Evolutionary conservation across 805 yeast species (phyloP).

Genomic region (Candida jianshihensis): DNA sequence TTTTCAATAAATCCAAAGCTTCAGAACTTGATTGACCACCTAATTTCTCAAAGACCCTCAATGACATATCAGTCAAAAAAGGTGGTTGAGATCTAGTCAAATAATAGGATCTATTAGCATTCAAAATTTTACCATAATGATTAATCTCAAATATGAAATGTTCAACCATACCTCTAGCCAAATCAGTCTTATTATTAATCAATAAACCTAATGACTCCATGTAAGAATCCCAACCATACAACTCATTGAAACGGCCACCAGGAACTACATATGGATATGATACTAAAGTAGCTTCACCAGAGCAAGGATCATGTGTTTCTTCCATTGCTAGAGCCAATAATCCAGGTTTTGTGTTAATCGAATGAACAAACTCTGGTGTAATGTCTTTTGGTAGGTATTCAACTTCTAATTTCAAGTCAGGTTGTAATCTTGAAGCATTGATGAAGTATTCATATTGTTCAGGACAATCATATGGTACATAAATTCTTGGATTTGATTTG

Average conservation of each 20-base stretch:
- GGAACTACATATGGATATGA: conserved; percentile 91
- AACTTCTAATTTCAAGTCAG: conserved; percentile 59
- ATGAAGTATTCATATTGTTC: conserved; percentile 70
- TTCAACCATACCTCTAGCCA: conserved; percentile 86
- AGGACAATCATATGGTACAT: conserved; percentile 60
- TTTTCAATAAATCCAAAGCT: conserved; percentile 53
- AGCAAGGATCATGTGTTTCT: conserved; percentile 40
- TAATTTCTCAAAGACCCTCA: conserved; percentile 56
- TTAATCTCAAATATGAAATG: conserved; percentile 86
- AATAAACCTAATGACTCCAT: conserved; percentile 83
- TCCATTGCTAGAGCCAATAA: conserved; percentile 73
- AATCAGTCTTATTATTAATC: conserved; percentile 52
- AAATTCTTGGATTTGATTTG: conserved; percentile 64
- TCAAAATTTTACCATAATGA: conserved; percentile 86
- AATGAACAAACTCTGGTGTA: conserved; percentile 69
- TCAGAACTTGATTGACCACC: conserved; percentile 39
- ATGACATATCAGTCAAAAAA: conserved; percentile 87
- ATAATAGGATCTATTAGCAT: conserved; percentile 91
- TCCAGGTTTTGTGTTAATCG: conserved; percentile 80
- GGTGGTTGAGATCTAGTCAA: conserved; percentile 95
- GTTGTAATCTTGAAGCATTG: conserved; percentile 44
- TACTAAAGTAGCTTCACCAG: conserved; percentile 42
- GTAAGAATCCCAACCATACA: conserved; percentile 98
- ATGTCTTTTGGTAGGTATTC: conserved; percentile 69
- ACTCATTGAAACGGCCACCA: conserved; percentile 94